Evolutionary conservation across 345 rosid genomes (phyloP).

Genomic region (Geranium rotundifolium): DNA sequence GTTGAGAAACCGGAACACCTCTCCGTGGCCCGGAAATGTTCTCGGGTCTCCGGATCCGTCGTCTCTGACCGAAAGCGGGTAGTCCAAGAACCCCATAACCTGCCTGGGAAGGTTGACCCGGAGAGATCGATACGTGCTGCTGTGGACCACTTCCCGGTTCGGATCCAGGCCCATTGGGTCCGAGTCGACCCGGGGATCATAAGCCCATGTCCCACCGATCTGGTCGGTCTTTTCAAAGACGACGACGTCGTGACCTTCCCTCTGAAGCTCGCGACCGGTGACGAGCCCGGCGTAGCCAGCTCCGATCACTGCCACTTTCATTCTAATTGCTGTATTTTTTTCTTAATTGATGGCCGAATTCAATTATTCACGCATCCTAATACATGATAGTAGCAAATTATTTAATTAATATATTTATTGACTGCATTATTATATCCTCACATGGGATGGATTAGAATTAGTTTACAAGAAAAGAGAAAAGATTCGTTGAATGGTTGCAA

Average conservation of each 20-base stretch:
- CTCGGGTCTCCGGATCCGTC: slow-evolving; percentile 8
- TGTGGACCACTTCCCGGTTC: slow-evolving; percentile 9
- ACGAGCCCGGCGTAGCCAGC: slow-evolving; percentile 20
- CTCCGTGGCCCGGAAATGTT: slow-evolving; percentile 14
- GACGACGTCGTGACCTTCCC: slow-evolving; percentile 21
- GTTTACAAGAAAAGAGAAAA: too few relatives aligned
- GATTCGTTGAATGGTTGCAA: too few relatives aligned
- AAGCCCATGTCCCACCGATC: slow-evolving; percentile 20
- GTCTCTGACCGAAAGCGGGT: slow-evolving; percentile 4
- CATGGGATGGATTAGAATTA: too few relatives aligned
- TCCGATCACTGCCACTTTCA: slow-evolving; percentile 20
- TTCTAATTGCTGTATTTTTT: background rate
- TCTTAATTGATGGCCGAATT: too few relatives aligned
- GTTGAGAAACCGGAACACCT: slow-evolving; percentile 12
- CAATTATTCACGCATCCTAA: slow-evolving; percentile 2
- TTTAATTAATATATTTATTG: too few relatives aligned
- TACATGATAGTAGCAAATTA: too few relatives aligned
- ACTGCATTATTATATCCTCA: too few relatives aligned
- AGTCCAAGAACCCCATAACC: slow-evolving; percentile 20
- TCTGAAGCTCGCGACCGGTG: slow-evolving; percentile 17
- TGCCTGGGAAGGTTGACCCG: slow-evolving; percentile 18
- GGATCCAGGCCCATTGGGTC: slow-evolving; percentile 19
- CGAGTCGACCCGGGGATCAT: slow-evolving; percentile 11
- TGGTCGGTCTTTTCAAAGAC: slow-evolving; percentile 7
- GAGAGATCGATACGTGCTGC: slow-evolving; percentile 17